Conservation (phyloP, 768 basidiomycete species). For the Chalciporus piperatus region DNA sequence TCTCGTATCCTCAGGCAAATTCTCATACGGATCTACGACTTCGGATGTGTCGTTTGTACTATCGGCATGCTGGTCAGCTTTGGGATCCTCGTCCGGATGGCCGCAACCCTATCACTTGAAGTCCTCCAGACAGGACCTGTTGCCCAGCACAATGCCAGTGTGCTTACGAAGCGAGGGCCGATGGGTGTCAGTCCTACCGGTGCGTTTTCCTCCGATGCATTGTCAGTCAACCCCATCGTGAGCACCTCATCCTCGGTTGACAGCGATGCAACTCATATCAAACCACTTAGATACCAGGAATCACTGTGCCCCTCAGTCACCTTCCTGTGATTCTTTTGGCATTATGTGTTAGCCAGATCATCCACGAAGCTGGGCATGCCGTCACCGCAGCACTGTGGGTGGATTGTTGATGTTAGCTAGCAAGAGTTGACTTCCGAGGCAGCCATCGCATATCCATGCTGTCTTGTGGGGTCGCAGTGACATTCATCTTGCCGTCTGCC, state of each 20-base stretch:
- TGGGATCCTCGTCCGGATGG: constrained; percentile 38
- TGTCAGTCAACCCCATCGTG: constrained; percentile 31
- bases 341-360: constrained; percentile 60
- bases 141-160: constrained; percentile 1
- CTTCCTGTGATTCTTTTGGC: constrained; percentile 62
- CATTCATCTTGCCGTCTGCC: constrained; percentile 66
- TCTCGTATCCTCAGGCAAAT: constrained; percentile 23
- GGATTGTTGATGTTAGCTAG: neutral
- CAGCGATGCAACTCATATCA: neutral
- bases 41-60: constrained; percentile 44
- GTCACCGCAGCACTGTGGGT: constrained; percentile 71
- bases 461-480: constrained; percentile 59
- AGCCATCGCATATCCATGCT: constrained; percentile 67
- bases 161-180: constrained; percentile 16
- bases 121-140: constrained; percentile 3
- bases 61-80: constrained; percentile 49
- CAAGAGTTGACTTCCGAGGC: constrained; percentile 1
- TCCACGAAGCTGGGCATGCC: constrained; percentile 82
- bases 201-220: neutral
- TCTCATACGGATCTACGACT: constrained; percentile 44
- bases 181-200: neutral
- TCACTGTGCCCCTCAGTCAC: constrained; percentile 76
- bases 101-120: constrained; percentile 17
- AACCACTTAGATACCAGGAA: constrained; percentile 65
- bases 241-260: constrained; percentile 9